Evolutionary conservation across 768 basidiomycete species (phyloP), one percentile per base, ranked within the genome.

Genomic region (Boletus edulis): DNA sequence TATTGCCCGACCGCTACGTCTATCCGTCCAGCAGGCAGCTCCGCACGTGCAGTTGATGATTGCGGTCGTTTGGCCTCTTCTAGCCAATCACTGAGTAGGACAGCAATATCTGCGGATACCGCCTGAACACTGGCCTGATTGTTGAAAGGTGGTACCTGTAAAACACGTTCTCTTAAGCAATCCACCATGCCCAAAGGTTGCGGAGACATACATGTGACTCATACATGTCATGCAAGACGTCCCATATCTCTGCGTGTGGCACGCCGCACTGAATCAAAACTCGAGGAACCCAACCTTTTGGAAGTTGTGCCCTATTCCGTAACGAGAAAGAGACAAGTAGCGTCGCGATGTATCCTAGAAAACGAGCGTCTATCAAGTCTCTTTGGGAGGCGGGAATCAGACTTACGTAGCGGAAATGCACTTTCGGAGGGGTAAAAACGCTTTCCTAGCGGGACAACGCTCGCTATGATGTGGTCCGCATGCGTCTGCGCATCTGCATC

Each of bases 361-460:
- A 55, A 29, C 11, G 38, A 20, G 3, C 11, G 6, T 63, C 9
- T 18, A 46, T 51, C 43, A 39, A n/a, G 44, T 41, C 22, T 15
- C 39, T 35, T 24, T 29, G 40, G 22, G 18, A 43, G 34, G 8
- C 3, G 54, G 22, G 42, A 47, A 5, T 49, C 58, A 10, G 20
- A 46, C 91, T 67, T 63, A 94, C 94, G 82, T 29, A 94, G 75
- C 17, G 94, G 94, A 72, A 96, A 94, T 11, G 93, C 89, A 55
- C 85, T 85, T 57, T 94, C 91, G 3, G 94, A 96, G 0, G 94
- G 92, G 67, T 90, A 93, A 68, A 95, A 96, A 20, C 91, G 79
- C 61, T 90, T 85, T 18, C 89, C 92, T 5, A 97, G 77, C 3
- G 86, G 81, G 20, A 86, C 79, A 17, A 94, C 74, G 58, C 78